Base-by-base conservation (phyloP, 345 rosid genomes). In the Arabidopsis arenosa region DNA sequence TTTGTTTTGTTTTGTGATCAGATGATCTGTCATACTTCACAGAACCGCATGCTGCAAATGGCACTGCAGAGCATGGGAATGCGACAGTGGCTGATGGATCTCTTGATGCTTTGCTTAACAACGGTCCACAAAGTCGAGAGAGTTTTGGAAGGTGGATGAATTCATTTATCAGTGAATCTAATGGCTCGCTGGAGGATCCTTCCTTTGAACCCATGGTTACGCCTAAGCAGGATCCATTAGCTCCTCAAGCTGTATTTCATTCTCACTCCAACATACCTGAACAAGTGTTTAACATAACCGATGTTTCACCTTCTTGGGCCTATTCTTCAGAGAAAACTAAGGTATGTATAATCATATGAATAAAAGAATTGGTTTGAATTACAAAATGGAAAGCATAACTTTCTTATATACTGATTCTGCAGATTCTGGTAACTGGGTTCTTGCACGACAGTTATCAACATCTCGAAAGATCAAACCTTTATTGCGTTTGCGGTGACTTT, bases 121-220 rank as follows among this genome's bases (percentile, higher is more conserved):
- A 79, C 45, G 86, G 88, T 82, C 77, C 86, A 72, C 88, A 85
- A 74, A 90, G 85, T 79, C 93, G 89, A 79, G 99, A 88, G 74
- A 95, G 91, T 84, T 88, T 90, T 79, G 92, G 97, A 70, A 84
- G 75, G 80, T 95, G 98, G 99, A 84, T 92, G 78, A 80, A 85
- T 80, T 77, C 58, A 49, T 69, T 89, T 53, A 78, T 88, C 58
- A 70, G 84, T 5, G 87, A 86, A 65, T 79, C 96, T 59, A 83
- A 86, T 4, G 80, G 75, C 47, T 80, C 90, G 33, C 61, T 79
- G 60, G 86, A 83, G 76, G 88, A 80, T 67, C 79, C 85, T 43
- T 62, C 60, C 61, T 81, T 74, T 65, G 83, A 83, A 52, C 63
- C 93, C 72, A 75, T 88, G 54, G 59, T 78, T 80, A 68, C 92